phyloP scores from a whole-genome alignment of 805 yeast species.

The Teunomyces funiuensis region DNA sequence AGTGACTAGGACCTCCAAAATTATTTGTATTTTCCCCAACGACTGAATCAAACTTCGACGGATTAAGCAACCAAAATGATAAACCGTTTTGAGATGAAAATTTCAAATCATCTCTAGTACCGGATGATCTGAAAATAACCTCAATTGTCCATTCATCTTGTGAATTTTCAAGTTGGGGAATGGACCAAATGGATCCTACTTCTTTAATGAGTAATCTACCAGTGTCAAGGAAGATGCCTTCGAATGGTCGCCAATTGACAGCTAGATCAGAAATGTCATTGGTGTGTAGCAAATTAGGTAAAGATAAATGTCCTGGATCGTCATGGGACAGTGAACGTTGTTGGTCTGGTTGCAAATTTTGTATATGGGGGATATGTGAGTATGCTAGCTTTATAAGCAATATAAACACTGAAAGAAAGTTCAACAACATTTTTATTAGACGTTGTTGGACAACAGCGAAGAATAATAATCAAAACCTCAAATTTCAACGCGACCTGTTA shows the following conservation, averaged over 20 bases:
- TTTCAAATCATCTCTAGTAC: slow-evolving; percentile 31
- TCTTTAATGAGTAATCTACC: slow-evolving; percentile 49
- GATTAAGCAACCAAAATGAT: slow-evolving; percentile 54
- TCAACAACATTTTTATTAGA: neutral
- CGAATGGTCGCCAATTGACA: slow-evolving; percentile 27
- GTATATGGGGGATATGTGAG: neutral
- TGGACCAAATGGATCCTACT: slow-evolving; percentile 50
- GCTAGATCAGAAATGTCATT: slow-evolving; percentile 22
- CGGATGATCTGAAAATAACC: slow-evolving; percentile 60
- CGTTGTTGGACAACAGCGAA: neutral
- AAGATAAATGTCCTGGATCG: slow-evolving; percentile 26
- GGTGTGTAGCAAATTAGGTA: slow-evolving; percentile 35
- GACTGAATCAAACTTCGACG: slow-evolving; percentile 15
- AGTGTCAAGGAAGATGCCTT: slow-evolving; percentile 39
- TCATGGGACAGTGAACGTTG: slow-evolving; percentile 6
- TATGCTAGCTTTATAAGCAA: neutral
- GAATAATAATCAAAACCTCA: neutral
- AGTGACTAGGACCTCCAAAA: slow-evolving; percentile 56
- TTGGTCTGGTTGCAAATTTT: neutral
- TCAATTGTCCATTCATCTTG: slow-evolving; percentile 56
- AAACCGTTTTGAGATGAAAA: slow-evolving; percentile 50
- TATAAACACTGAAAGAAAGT: neutral
- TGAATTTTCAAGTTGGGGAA: slow-evolving; percentile 20
- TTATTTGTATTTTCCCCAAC: slow-evolving; percentile 26
- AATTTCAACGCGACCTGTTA: slow-evolving; percentile 1